Evolutionary conservation across 805 yeast species (phyloP).

Genomic region (Candida arabinofermentans): DNA sequence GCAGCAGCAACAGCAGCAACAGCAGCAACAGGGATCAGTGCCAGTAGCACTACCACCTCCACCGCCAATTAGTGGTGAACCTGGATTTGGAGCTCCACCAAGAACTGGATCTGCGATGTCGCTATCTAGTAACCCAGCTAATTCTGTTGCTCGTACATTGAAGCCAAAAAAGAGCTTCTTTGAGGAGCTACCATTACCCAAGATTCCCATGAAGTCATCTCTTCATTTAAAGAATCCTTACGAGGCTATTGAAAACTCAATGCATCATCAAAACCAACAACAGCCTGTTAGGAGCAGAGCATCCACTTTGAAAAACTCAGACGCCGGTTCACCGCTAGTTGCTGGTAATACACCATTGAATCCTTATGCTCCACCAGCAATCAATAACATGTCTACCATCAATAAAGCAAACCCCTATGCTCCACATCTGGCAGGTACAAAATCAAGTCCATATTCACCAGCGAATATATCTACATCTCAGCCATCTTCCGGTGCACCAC

Average conservation of each 20-base stretch:
- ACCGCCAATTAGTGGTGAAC: background rate
- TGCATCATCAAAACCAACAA: background rate
- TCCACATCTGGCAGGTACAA: background rate
- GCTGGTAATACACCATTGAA: slow-evolving; percentile 5
- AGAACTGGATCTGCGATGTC: background rate
- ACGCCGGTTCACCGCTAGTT: slow-evolving; percentile 1
- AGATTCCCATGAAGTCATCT: slow-evolving; percentile 4
- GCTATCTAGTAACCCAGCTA: slow-evolving; percentile 4
- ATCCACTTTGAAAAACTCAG: slow-evolving; percentile 5
- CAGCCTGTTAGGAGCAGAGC: background rate
- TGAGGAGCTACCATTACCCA: slow-evolving; percentile 50
- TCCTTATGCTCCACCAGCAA: slow-evolving; percentile 10
- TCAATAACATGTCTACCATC: background rate
- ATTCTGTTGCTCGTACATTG: slow-evolving; percentile 7
- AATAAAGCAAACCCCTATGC: slow-evolving; percentile 32
- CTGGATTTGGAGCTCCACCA: slow-evolving; percentile 2
- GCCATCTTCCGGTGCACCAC: background rate
- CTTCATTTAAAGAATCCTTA: slow-evolving; percentile 25
- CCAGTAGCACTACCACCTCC: background rate
- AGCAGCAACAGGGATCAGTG: slow-evolving; percentile 3
- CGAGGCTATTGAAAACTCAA: slow-evolving; percentile 10
- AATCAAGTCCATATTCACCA: slow-evolving; percentile 2
- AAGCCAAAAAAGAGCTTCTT: slow-evolving; percentile 43
- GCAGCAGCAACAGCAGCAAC: slow-evolving; percentile 5
- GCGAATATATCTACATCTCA: background rate